Evolutionary conservation across 176 grass and related monocot species (phyloP).

Genomic region (Rhynchospora pubera): DNA sequence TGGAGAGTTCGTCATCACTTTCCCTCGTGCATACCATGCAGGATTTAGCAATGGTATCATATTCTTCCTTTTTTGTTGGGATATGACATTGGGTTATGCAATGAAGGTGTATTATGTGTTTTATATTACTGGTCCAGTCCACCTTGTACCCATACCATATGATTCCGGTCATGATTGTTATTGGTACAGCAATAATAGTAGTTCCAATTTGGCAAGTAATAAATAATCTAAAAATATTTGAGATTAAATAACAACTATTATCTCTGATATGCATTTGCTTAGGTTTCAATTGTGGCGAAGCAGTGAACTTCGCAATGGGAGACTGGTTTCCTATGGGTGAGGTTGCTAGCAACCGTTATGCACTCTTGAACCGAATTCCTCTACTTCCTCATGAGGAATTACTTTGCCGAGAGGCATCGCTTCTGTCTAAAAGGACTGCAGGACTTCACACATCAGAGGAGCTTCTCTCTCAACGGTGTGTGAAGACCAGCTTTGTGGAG

Average conservation of each 20-base stretch:
- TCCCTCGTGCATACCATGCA: conserved; percentile 82
- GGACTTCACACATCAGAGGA: conserved; percentile 31
- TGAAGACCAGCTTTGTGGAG: conserved; percentile 67
- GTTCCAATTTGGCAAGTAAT: not conserved
- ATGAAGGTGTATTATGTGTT: not conserved
- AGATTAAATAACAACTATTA: not conserved
- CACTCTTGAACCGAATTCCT: conserved; percentile 65
- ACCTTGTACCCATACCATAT: not conserved
- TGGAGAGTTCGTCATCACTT: conserved; percentile 93
- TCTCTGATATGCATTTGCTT: conserved; percentile 5
- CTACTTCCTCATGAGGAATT: conserved; percentile 86
- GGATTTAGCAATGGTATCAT: conserved; percentile 96
- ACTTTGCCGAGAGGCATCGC: conserved; percentile 58
- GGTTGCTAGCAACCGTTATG: conserved; percentile 75
- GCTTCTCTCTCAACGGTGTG: conserved; percentile 38
- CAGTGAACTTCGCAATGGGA: conserved; percentile 76
- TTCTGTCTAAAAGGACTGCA: conserved; percentile 46
- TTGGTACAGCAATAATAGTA: not conserved
- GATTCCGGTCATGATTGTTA: not conserved
- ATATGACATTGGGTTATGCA: not conserved
- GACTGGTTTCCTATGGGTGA: conserved; percentile 87
- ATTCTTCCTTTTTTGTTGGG: not conserved
- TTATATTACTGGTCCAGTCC: not conserved
- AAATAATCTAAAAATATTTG: not conserved
- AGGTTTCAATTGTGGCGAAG: conserved; percentile 98